Evolutionary conservation across 805 yeast genomes (phyloP).

Genomic region (Starmerella etchellsii): DNA sequence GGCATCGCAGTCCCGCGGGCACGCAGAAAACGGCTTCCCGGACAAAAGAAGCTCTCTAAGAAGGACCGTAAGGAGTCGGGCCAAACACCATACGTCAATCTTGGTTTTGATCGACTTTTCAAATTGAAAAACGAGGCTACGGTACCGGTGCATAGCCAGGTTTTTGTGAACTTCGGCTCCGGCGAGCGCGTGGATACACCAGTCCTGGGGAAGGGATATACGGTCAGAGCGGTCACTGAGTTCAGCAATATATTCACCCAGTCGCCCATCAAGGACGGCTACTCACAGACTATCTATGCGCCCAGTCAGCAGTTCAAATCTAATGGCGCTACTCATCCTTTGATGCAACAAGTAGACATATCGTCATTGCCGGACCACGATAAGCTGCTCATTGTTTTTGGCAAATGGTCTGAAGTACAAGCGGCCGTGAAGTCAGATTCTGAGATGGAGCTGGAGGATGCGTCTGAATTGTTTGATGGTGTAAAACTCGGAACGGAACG

Average conservation of each 20-base stretch:
- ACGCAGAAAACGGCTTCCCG: conserved; percentile 36
- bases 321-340: conserved; percentile 16
- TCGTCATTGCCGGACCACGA: conserved; percentile 5
- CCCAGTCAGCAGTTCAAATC: conserved; percentile 54
- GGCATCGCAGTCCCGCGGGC: conserved; percentile 41
- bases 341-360: conserved; percentile 20
- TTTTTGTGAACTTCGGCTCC: conserved; percentile 57
- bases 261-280: conserved; percentile 52
- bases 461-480: conserved; percentile 60
- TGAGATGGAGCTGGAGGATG: conserved; percentile 35
- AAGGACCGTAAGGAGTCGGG: conserved; percentile 40
- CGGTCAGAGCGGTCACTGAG: conserved; percentile 50
- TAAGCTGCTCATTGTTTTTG: conserved; percentile 39
- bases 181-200: conserved; percentile 48
- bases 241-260: conserved; percentile 62
- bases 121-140: conserved; percentile 37
- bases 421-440: conserved; percentile 41
- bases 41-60: conserved; percentile 32
- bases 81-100: conserved; percentile 60
- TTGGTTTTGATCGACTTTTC: conserved; percentile 50
- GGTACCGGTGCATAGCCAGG: conserved; percentile 67
- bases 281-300: conserved; percentile 51
- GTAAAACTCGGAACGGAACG: conserved; percentile 41
- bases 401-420: conserved; percentile 48
- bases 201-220: conserved; percentile 60